Conservation (phyloP, 768 basidiomycete species). For the Agrocybe chaxingu region DNA sequence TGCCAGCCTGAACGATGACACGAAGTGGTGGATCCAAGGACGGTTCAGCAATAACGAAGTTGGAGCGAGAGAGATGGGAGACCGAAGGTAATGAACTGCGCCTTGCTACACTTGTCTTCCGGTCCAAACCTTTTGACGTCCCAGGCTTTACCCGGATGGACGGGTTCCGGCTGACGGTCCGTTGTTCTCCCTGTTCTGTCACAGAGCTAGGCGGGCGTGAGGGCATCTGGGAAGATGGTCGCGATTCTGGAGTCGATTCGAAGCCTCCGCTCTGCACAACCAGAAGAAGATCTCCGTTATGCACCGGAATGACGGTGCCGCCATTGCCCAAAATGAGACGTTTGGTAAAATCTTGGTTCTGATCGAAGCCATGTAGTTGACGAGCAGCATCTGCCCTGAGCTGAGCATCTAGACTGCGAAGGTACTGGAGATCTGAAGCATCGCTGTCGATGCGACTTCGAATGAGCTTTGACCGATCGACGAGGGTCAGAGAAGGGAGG, state of each 20-base stretch:
- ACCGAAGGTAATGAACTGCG: constrained; percentile 79
- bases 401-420: constrained; percentile 50
- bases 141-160: constrained; percentile 79
- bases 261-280: constrained; percentile 56
- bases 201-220: constrained; percentile 73
- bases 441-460: constrained; percentile 73
- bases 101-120: constrained; percentile 73
- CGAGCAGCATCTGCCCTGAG: constrained; percentile 34
- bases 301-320: constrained; percentile 70
- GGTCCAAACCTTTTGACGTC: constrained; percentile 63
- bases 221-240: constrained; percentile 56
- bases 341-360: constrained; percentile 29
- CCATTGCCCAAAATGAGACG: constrained; percentile 45
- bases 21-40: constrained; percentile 71
- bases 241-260: constrained; percentile 44
- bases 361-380: constrained; percentile 27
- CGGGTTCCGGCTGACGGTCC: constrained; percentile 53
- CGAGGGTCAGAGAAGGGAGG: constrained; percentile 60
- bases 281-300: constrained; percentile 71
- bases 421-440: constrained; percentile 54
- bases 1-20: constrained; percentile 76
- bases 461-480: constrained; percentile 64
- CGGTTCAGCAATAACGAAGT: constrained; percentile 55
- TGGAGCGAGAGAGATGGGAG: constrained; percentile 57
- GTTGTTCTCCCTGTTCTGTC: constrained; percentile 38